phyloP scores from a whole-genome alignment of 1,139 yeast genomes.

The Debaryomyces fabryi region DNA sequence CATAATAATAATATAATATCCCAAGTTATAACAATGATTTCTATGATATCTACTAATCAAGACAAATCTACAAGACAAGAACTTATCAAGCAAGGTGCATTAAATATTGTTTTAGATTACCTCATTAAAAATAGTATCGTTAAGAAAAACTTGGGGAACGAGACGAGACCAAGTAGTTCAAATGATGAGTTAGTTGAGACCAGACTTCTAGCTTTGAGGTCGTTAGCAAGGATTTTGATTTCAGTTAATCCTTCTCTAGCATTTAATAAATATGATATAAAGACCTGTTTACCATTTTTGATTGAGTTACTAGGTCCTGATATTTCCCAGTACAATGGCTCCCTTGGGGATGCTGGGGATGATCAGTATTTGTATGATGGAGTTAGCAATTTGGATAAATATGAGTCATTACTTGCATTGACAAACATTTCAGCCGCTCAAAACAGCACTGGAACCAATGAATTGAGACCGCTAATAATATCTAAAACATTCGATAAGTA shows the following conservation, averaged over 20 bases:
- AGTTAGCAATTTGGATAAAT: slow-evolving; percentile 40
- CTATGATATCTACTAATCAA: slow-evolving; percentile 30
- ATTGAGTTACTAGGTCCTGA: slow-evolving; percentile 47
- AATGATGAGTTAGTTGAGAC: slow-evolving; percentile 21
- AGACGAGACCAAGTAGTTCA: slow-evolving; percentile 24
- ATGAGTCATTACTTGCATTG: slow-evolving; percentile 49
- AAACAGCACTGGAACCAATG: slow-evolving; percentile 27
- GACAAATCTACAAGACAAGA: slow-evolving; percentile 31
- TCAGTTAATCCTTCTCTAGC: slow-evolving; percentile 43
- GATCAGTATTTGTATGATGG: slow-evolving; percentile 27
- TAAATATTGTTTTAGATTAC: slow-evolving; percentile 40
- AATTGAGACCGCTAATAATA: slow-evolving; percentile 35
- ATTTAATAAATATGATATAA: slow-evolving; percentile 42
- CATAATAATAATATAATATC: slow-evolving; percentile 15
- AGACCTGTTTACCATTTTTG: slow-evolving; percentile 50
- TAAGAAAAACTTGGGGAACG: slow-evolving; percentile 13
- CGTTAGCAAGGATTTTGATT: slow-evolving; percentile 48
- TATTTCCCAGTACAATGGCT: slow-evolving; percentile 25
- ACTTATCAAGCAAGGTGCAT: slow-evolving; percentile 50
- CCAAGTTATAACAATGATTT: slow-evolving; percentile 27
- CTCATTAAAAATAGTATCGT: slow-evolving; percentile 37
- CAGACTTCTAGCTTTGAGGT: slow-evolving; percentile 32
- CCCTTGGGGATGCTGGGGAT: slow-evolving; percentile 9
- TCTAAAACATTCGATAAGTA: slow-evolving; percentile 37
- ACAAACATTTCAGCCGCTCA: slow-evolving; percentile 45